These are phyloP conservation scores for Durusdinium trenchii DNA, from an alignment of 73 alveolate species.

Conservation along the genomic window DNA sequence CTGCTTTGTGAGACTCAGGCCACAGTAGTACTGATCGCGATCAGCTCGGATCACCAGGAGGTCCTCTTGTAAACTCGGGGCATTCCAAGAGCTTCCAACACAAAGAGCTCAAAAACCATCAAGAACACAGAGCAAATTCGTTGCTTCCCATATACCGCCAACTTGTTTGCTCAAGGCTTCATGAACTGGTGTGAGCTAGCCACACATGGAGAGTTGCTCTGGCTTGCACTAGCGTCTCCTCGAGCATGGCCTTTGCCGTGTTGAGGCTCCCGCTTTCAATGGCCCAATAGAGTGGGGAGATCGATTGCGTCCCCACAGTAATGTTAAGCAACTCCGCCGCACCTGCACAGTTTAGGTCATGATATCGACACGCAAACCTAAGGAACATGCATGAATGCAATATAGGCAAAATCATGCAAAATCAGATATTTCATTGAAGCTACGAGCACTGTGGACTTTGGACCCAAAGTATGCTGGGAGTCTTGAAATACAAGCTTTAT, in stretches of 20 bases:
- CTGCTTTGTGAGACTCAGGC: not conserved
- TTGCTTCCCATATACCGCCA: not conserved
- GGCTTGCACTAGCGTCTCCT: not conserved
- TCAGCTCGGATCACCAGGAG: conserved; percentile 89
- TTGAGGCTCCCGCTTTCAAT: conserved; percentile 80
- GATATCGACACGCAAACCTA: too few relatives aligned
- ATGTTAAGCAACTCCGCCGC: conserved; percentile 82
- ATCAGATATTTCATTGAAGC: too few relatives aligned
- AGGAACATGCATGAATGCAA: too few relatives aligned
- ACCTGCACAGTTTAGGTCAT: not conserved
- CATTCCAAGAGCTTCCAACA: not conserved
- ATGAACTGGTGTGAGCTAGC: too few relatives aligned
- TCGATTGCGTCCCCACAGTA: conserved; percentile 70
- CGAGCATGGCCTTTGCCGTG: conserved; percentile 91
- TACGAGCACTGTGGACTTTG: too few relatives aligned
- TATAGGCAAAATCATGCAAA: too few relatives aligned
- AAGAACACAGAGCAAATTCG: not conserved
- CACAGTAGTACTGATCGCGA: conserved; percentile 75
- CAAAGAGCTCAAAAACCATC: not conserved
- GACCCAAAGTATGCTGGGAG: too few relatives aligned
- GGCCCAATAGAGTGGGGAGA: conserved; percentile 92
- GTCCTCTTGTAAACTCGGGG: not conserved
- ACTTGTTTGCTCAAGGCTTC: not conserved
- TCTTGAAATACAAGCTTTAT: too few relatives aligned
- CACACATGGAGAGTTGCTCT: too few relatives aligned